A percentile compares a stretch with the other conserved stretches of the same genome.
These are phyloP conservation scores for Salix viminalis DNA, from an alignment of 345 rosid genomes.

Conservation along the genomic window DNA sequence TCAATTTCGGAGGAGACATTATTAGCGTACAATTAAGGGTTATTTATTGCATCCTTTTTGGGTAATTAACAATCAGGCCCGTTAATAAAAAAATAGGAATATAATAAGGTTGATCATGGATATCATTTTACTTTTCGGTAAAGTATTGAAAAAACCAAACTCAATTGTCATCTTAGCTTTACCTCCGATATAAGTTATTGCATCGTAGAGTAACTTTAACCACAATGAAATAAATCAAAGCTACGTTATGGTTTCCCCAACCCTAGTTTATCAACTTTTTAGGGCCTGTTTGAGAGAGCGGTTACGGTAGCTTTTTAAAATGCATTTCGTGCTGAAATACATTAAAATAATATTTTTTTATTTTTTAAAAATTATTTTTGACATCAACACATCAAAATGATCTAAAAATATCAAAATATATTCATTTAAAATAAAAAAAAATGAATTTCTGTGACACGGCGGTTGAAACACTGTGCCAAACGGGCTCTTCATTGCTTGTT, in stretches of 20 bases:
- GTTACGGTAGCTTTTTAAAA: accelerated
- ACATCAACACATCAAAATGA: too few species aligned
- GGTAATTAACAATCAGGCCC: background rate
- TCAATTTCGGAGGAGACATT: background rate
- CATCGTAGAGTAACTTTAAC: background rate
- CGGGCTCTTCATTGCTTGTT: too few species aligned
- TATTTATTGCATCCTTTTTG: background rate
- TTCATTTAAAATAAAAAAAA: too few species aligned
- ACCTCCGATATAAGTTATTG: too few species aligned
- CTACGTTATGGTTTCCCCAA: background rate
- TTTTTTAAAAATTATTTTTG: too few species aligned
- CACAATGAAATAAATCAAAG: background rate
- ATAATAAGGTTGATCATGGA: background rate
- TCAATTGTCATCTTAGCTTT: background rate
- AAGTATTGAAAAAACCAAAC: too few species aligned
- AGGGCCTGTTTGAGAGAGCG: accelerated
- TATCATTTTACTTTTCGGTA: background rate
- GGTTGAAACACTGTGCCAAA: too few species aligned
- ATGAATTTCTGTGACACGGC: accelerated
- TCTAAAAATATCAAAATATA: too few species aligned
- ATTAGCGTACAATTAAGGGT: background rate
- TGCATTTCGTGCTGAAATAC: too few species aligned
- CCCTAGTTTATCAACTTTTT: too few species aligned
- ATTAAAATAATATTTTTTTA: too few species aligned
- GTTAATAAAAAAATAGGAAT: too few species aligned